Percentiles rank a stretch among this genome's conserved stretches.
phyloP scores from a whole-genome alignment of 176 grass and related monocot species.

The Aegilops bicornis region DNA sequence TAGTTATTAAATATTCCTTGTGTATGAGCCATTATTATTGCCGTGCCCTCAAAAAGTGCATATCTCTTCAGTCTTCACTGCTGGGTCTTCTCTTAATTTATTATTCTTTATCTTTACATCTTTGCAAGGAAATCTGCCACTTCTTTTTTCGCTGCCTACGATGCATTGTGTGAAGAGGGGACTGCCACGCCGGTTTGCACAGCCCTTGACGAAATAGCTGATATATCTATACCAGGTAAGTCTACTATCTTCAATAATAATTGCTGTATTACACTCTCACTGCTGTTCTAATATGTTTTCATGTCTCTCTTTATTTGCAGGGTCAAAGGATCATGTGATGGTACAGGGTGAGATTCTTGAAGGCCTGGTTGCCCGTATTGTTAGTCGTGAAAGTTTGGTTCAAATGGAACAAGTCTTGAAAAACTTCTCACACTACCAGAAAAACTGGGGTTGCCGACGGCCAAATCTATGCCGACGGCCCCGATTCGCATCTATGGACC shows the following conservation, averaged over 20 bases:
- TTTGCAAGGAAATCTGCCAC: constrained; percentile 70
- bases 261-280: background rate
- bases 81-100: background rate
- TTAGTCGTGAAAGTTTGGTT: constrained; percentile 65
- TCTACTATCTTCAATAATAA: background rate
- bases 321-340: constrained; percentile 83
- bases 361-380: constrained; percentile 87
- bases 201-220: constrained; percentile 81
- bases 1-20: too few species aligned
- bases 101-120: constrained; percentile 9
- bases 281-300: background rate
- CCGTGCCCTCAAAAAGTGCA: too few species aligned
- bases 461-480: too few species aligned
- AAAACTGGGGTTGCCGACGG: too few species aligned
- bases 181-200: constrained; percentile 83
- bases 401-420: constrained; percentile 68
- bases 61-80: too few species aligned
- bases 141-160: constrained; percentile 87
- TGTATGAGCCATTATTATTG: too few species aligned
- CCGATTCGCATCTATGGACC: too few species aligned
- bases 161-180: constrained; percentile 90
- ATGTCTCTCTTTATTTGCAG: constrained; percentile 26
- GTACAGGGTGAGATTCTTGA: constrained; percentile 95
- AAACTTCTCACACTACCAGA: too few species aligned
- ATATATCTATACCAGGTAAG: constrained; percentile 81